Base-by-base conservation (phyloP, 225 moss, liverwort and hornwort species). In the Asterella californica region DNA sequence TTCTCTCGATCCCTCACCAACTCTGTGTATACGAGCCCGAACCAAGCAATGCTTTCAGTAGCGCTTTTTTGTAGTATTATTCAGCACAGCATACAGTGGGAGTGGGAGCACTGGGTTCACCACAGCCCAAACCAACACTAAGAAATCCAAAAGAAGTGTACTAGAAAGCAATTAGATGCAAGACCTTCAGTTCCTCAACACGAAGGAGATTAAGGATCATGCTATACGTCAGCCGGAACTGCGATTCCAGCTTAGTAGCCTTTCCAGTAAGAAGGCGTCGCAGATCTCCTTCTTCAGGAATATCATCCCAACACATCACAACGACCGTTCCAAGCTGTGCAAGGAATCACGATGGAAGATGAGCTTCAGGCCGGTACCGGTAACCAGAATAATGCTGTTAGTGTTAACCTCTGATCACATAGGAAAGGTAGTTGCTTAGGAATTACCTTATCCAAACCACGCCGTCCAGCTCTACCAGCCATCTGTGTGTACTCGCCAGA, bases 231-330 rank as follows among this genome's bases (percentile, higher is more conserved):
- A 99, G 97, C 74, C 97, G 93, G 79, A 99, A 99, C 77, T 99
- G 97, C 29, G 97, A 99, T 82, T 99, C 94, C 80, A 99, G 73
- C 88, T 93, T 99, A 36, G 97, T 99, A 76, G 97, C 93, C 30
- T 93, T 93, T 78, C 97, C 97, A 70, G 97, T 99, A 78, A 99
- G 84, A 80, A 99, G 83, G 30, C 95, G 92, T 78, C 86, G 87
- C 83, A 99, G 81, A 79, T 94, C 97, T 75, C 97, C 97, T 84
- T 99, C 97, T 81, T 99, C 95, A 55, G 97, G 97, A 77, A 95
- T 99, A 75, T 99, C 97, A 89, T 99, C 97, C 97, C 97, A 99
- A 84, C 95, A 95, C 97, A 99, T 95, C 76, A 95, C 82, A 81
- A 95, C 90, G 24, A 99, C 97, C 2, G 97, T 99, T 48, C 97